Conservation (phyloP, 2,329 filamentous ascomycete species). For the Ustilaginoidea virens region DNA sequence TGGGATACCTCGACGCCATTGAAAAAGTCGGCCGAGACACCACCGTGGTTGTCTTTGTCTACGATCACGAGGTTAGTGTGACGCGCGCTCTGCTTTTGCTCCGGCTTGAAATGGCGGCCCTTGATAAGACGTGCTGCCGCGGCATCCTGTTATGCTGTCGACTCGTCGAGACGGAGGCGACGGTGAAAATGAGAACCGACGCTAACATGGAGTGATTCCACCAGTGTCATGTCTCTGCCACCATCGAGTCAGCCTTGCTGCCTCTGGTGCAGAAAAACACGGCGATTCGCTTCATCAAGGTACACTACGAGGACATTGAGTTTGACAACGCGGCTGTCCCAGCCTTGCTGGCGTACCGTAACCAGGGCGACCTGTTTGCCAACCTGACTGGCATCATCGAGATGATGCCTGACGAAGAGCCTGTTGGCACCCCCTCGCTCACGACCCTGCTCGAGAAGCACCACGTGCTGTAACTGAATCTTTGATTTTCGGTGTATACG, state of each 20-base stretch:
- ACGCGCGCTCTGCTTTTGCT: too few species aligned
- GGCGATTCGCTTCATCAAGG: slow-evolving; percentile 72
- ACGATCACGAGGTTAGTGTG: slow-evolving; percentile 78
- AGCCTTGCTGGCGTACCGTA: slow-evolving; percentile 75
- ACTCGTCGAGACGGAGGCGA: too few species aligned
- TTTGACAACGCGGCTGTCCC: slow-evolving; percentile 84
- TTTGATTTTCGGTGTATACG: too few species aligned
- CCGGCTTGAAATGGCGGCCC: too few species aligned
- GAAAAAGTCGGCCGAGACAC: slow-evolving; percentile 75
- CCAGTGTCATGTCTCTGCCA: slow-evolving; percentile 62
- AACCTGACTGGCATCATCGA: slow-evolving; percentile 77
- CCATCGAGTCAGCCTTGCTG: slow-evolving; percentile 64
- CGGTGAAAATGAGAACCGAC: too few species aligned
- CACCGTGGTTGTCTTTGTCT: slow-evolving; percentile 84
- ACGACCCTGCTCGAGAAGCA: slow-evolving; percentile 36
- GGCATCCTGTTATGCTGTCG: too few species aligned
- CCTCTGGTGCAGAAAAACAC: slow-evolving; percentile 59
- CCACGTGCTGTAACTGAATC: slow-evolving; percentile 35
- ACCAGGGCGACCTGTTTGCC: slow-evolving; percentile 76
- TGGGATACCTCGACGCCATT: slow-evolving; percentile 89
- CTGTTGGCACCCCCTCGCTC: slow-evolving; percentile 39
- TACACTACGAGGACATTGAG: slow-evolving; percentile 84
- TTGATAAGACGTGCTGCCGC: too few species aligned
- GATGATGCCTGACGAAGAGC: slow-evolving; percentile 60
- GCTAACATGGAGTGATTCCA: background rate